These are phyloP conservation scores for Pyrenula aspistea DNA, from an alignment of 495 filamentous ascomycete genomes.

Conservation along the genomic window DNA sequence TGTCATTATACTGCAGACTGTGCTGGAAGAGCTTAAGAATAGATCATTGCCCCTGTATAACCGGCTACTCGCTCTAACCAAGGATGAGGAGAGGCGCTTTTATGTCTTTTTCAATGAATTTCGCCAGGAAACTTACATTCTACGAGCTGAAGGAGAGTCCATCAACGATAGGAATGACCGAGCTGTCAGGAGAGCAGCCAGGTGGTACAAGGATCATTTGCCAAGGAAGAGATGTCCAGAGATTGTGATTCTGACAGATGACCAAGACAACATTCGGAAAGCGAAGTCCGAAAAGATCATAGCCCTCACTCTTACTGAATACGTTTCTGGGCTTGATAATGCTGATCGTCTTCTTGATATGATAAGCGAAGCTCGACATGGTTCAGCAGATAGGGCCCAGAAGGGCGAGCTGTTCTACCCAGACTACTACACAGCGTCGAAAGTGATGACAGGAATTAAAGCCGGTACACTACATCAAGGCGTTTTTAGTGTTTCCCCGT, in stretches of 20 bases:
- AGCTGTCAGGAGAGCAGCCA: constrained; percentile 73
- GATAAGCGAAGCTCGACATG: constrained; percentile 68
- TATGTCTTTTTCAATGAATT: constrained; percentile 99
- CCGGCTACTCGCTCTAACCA: constrained; percentile 75
- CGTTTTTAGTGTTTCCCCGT: constrained; percentile 88
- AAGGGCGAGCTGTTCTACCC: constrained; percentile 66
- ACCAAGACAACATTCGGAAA: constrained; percentile 75
- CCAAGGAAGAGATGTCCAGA: constrained; percentile 48
- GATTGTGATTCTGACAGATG: constrained; percentile 89
- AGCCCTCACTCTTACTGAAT: constrained; percentile 56
- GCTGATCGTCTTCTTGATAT: constrained; percentile 82
- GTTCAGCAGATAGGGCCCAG: constrained; percentile 48
- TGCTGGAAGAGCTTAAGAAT: constrained; percentile 90
- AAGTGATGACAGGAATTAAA: constrained; percentile 85
- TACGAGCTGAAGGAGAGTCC: constrained; percentile 61
- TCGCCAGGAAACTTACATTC: constrained; percentile 77
- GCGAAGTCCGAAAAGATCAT: constrained; percentile 63
- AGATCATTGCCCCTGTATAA: constrained; percentile 91
- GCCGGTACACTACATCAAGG: constrained; percentile 83
- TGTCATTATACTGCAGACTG: constrained; percentile 87
- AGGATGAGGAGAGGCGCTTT: constrained; percentile 90
- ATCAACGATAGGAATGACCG: constrained; percentile 97
- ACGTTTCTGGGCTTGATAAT: constrained; percentile 74
- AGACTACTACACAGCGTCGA: constrained; percentile 79
- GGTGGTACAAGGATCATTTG: constrained; percentile 83